Evolutionary conservation across 805 yeast species (phyloP).

Genomic region (Metschnikowia koreensis): DNA sequence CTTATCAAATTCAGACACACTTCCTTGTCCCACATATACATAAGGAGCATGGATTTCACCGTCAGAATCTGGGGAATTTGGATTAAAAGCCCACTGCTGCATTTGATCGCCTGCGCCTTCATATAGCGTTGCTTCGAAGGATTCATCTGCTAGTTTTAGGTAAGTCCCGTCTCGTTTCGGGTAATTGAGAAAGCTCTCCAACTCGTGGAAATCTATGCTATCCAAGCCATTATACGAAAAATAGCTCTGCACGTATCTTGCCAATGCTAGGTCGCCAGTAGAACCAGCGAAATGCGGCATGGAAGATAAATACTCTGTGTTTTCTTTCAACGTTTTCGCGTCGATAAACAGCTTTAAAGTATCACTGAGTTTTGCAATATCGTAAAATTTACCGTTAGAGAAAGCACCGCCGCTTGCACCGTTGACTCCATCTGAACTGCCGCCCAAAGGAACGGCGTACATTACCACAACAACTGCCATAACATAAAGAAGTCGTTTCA

Average conservation of each 20-base stretch:
- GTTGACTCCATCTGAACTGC: slow-evolving; percentile 40
- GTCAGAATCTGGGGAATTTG: slow-evolving; percentile 52
- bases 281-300: slow-evolving; percentile 91
- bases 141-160: slow-evolving; percentile 31
- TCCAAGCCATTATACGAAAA: slow-evolving; percentile 58
- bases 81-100: slow-evolving; percentile 58
- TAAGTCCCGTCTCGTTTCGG: slow-evolving; percentile 43
- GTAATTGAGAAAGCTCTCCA: slow-evolving; percentile 61
- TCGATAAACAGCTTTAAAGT: slow-evolving; percentile 53
- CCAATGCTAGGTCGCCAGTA: slow-evolving; percentile 73
- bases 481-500: slow-evolving; percentile 74
- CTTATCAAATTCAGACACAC: slow-evolving; percentile 48
- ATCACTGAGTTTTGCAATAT: slow-evolving; percentile 49
- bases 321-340: slow-evolving; percentile 56
- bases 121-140: slow-evolving; percentile 38
- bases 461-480: slow-evolving; percentile 57
- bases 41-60: slow-evolving; percentile 55
- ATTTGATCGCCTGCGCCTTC: slow-evolving; percentile 32
- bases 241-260: slow-evolving; percentile 60
- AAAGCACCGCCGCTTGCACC: slow-evolving; percentile 43
- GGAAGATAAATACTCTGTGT: slow-evolving; percentile 67
- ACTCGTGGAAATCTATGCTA: slow-evolving; percentile 47
- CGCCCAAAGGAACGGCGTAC: slow-evolving; percentile 57
- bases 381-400: slow-evolving; percentile 58
- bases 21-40: slow-evolving; percentile 69